A percentile compares a stretch with the other conserved stretches of the same genome.
phyloP scores from a whole-genome alignment of 2,329 filamentous ascomycete species.

The Fusarium subglutinans region DNA sequence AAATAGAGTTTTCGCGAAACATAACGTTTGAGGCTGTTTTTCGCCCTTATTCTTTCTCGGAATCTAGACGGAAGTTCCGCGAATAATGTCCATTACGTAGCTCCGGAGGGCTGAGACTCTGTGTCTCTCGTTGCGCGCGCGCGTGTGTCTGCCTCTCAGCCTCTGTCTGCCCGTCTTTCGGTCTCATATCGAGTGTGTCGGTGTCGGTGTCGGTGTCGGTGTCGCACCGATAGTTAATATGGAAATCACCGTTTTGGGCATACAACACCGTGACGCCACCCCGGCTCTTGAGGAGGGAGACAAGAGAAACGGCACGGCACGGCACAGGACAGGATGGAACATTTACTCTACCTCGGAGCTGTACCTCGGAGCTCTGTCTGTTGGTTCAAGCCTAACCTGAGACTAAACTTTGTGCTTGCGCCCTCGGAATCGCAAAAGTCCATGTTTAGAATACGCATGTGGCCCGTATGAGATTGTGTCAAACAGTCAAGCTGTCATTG shows the following conservation, averaged over 20 bases:
- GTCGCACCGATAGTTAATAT: neutral
- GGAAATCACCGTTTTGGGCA: constrained; percentile 6
- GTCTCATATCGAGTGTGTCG: neutral
- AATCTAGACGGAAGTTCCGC: neutral
- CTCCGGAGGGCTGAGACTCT: neutral
- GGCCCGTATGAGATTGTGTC: constrained; percentile 21
- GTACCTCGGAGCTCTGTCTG: neutral
- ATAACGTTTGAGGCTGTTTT: neutral
- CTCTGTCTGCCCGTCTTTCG: neutral
- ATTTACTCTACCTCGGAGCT: neutral
- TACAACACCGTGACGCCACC: constrained; percentile 5
- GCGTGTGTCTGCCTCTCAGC: neutral
- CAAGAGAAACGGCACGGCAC: neutral
- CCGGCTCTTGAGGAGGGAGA: constrained; percentile 1
- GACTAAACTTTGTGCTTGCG: constrained; percentile 3
- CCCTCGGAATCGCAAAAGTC: neutral
- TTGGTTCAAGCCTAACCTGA: neutral
- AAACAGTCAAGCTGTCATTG: constrained; percentile 31
- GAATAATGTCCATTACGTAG: neutral
- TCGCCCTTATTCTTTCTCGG: neutral
- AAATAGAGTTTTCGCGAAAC: neutral
- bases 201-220: neutral
- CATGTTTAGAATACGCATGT: constrained; percentile 11
- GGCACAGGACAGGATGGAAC: neutral
- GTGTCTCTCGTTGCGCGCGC: neutral